Percentiles rank a stretch among this genome's conserved stretches.
These are phyloP conservation scores for Alloascoidea hylecoeti DNA, from an alignment of 805 yeast species.

Conservation along the genomic window DNA sequence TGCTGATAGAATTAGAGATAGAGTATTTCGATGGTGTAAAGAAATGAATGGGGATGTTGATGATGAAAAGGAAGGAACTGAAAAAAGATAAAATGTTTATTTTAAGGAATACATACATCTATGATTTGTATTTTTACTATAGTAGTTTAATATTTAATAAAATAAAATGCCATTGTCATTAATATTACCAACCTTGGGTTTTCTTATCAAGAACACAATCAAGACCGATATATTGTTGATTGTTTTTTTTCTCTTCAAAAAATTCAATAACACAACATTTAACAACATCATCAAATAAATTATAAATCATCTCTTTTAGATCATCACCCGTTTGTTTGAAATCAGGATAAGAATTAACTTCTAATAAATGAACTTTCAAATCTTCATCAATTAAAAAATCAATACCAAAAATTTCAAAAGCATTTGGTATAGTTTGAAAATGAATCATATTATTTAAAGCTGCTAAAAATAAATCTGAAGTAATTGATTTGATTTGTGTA, in stretches of 20 bases:
- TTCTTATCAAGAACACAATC: too few relatives aligned
- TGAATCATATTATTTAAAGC: slow-evolving; percentile 29
- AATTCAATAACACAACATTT: slow-evolving; percentile 34
- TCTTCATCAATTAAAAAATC: slow-evolving; percentile 64
- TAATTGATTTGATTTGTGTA: slow-evolving; percentile 41
- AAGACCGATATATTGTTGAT: too few relatives aligned
- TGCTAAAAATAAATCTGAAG: slow-evolving; percentile 64
- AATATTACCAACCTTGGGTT: too few relatives aligned
- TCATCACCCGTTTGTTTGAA: slow-evolving; percentile 88
- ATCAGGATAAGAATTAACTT: slow-evolving; percentile 91
- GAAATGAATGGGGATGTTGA: slow-evolving; percentile 64
- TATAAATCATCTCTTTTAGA: slow-evolving; percentile 50
- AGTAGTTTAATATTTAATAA: too few relatives aligned
- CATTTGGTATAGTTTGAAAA: slow-evolving; percentile 54
- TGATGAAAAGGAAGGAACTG: slow-evolving; percentile 24
- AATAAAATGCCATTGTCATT: too few relatives aligned
- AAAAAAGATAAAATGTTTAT: slow-evolving; percentile 14
- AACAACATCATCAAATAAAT: slow-evolving; percentile 46
- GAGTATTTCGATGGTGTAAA: slow-evolving; percentile 69
- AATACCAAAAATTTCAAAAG: slow-evolving; percentile 78
- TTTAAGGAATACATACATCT: slow-evolving; percentile 6
- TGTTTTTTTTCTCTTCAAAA: slow-evolving; percentile 14
- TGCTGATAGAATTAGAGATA: slow-evolving; percentile 61
- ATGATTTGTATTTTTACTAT: neutral
- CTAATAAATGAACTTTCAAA: slow-evolving; percentile 46